phyloP scores from a whole-genome alignment of 306 rosid species.

The Luffa acutangula region DNA sequence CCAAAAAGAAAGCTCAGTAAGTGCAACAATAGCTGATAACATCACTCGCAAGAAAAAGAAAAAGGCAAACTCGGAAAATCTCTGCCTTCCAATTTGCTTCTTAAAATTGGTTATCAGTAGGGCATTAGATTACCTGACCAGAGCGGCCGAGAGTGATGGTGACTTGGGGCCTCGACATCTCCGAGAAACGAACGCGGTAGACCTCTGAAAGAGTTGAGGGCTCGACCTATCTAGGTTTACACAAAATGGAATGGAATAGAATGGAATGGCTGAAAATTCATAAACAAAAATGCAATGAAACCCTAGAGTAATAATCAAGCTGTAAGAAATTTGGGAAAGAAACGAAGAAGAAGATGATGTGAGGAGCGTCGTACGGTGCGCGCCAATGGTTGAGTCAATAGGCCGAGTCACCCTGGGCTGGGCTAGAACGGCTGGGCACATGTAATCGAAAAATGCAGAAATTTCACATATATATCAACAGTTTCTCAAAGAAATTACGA shows the following conservation, averaged over 20 bases:
- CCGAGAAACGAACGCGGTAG: not conserved
- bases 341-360: not conserved
- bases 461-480: no score
- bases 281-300: not conserved
- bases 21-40: not conserved
- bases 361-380: not conserved
- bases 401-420: not conserved
- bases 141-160: conserved; percentile 53
- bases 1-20: not conserved
- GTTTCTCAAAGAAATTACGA: no score
- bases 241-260: not conserved
- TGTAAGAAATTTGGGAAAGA: not conserved
- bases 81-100: not conserved
- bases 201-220: not conserved
- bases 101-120: no score
- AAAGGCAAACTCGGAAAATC: not conserved
- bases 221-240: not conserved
- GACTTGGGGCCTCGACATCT: conserved; percentile 42
- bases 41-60: not conserved
- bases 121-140: conserved; percentile 37
- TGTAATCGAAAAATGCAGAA: not conserved
- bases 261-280: not conserved
- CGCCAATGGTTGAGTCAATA: not conserved
- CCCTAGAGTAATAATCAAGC: not conserved
- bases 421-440: not conserved